phyloP scores from a whole-genome alignment of 106 monocot genomes.

The Phalaenopsis aphrodite region DNA sequence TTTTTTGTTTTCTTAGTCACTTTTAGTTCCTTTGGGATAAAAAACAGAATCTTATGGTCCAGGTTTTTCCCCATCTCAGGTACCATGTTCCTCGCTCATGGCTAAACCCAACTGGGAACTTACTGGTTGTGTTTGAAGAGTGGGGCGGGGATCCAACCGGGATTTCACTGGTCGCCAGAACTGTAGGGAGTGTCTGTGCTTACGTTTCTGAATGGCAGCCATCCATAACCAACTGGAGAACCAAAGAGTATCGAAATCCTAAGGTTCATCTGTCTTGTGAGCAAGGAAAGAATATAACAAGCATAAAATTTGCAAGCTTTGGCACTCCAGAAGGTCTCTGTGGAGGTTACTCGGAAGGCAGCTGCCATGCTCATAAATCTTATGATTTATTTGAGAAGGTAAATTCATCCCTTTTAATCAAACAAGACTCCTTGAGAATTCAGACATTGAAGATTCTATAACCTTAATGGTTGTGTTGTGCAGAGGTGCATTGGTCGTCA shows the following conservation, averaged over 20 bases:
- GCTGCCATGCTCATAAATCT: constrained; percentile 83
- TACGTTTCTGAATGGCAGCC: constrained; percentile 86
- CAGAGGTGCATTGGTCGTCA: neutral
- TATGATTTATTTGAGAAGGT: constrained; percentile 83
- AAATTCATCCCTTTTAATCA: constrained; percentile 7
- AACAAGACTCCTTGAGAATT: neutral
- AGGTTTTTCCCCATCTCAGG: constrained; percentile 20
- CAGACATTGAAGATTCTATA: neutral
- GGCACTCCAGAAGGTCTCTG: constrained; percentile 80
- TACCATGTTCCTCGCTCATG: constrained; percentile 91
- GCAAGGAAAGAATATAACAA: constrained; percentile 50
- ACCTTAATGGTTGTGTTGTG: neutral
- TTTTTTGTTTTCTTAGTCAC: too few relatives aligned
- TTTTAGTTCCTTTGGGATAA: too few relatives aligned
- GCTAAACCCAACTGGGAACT: constrained; percentile 75
- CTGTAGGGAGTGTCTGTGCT: constrained; percentile 59
- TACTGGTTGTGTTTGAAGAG: constrained; percentile 82
- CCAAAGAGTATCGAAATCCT: constrained; percentile 38
- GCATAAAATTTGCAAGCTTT: constrained; percentile 88
- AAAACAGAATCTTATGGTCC: too few relatives aligned
- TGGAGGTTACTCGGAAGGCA: constrained; percentile 65
- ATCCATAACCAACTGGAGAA: constrained; percentile 48
- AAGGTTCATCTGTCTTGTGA: constrained; percentile 62
- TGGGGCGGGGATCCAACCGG: constrained; percentile 78
- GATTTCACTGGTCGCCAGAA: constrained; percentile 67